Base-by-base conservation (phyloP, 2,329 filamentous ascomycete genomes). In the Alternaria infectoria region DNA sequence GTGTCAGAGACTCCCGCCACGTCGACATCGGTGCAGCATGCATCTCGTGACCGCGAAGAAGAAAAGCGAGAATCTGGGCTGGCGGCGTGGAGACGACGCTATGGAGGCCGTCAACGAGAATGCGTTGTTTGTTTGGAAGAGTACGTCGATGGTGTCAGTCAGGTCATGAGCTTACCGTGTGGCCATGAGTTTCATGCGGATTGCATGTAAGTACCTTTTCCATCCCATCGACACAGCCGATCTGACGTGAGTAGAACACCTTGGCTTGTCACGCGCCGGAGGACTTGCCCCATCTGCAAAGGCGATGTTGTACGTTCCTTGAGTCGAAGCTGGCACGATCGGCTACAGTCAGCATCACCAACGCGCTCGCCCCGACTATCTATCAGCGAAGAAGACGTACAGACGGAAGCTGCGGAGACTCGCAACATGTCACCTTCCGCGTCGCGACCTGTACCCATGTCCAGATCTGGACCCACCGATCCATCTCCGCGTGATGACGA, bases 281-380 rank as follows among this genome's bases (percentile, higher is more conserved):
- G 96, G 67, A 99, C 96, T n/a, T 99, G 96, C 74, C 96, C 96
- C 1, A 98, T 99, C 64, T 99, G 96, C 83, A 99, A 99, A 83
- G 93, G 94, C 52, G 96, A 99, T 77, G 96, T 99, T 36, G 95
- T 99, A 15, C 81, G 85, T 13, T 77, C 77, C 6, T 56, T 80
- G 8, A 76, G 75, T 12, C 76, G 77, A 52, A 74, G 76, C n/a
- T 75, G 75, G 61, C 72, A 74, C 45, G 73, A 77, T 55, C 73
- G 67, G 15, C n/a, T 68, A 10, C 70, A 59, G 30, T 71, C 73
- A 10, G 57, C 74, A 19, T 71, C 74, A 25, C 63, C 70, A 30
- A 63, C 68, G 17, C 68, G 60, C 46, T 70, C 69, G 13, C 44
- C 66, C 28, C 61, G 58, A 26, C 54, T 66, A 46, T 57, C 80